Percentiles rank a stretch among this genome's conserved stretches.
Conservation (phyloP, 2,329 filamentous ascomycete genomes). For the Fusarium burgessii region DNA sequence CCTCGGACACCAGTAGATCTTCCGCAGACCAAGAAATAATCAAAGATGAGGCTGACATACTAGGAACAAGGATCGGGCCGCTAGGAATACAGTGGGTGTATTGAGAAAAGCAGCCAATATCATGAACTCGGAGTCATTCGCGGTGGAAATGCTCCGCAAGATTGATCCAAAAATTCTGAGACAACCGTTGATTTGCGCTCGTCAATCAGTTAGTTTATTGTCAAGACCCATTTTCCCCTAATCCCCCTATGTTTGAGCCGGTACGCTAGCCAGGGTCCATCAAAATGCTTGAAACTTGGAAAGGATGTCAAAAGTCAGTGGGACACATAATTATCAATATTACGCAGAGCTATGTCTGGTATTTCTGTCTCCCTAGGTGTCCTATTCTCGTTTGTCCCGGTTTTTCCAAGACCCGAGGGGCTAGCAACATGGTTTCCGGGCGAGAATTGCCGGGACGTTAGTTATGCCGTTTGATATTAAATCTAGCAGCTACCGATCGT, state of each 20-base stretch:
- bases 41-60: neutral
- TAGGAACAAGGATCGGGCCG: neutral
- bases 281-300: neutral
- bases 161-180: neutral
- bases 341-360: neutral
- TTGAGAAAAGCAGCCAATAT: neutral
- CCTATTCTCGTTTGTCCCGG: neutral
- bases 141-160: neutral
- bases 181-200: neutral
- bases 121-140: neutral
- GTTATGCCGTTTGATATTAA: neutral
- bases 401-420: neutral
- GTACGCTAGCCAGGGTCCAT: neutral
- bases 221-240: neutral
- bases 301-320: neutral
- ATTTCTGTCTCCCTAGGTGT: neutral
- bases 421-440: neutral
- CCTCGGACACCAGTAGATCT: neutral
- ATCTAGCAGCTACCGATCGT: neutral
- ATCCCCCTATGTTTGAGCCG: neutral
- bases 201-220: neutral
- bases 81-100: neutral
- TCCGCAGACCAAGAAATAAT: neutral
- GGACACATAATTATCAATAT: fast-evolving
- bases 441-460: neutral